Conservation (phyloP, 805 yeast species). For the Metschnikowia continentalis region DNA sequence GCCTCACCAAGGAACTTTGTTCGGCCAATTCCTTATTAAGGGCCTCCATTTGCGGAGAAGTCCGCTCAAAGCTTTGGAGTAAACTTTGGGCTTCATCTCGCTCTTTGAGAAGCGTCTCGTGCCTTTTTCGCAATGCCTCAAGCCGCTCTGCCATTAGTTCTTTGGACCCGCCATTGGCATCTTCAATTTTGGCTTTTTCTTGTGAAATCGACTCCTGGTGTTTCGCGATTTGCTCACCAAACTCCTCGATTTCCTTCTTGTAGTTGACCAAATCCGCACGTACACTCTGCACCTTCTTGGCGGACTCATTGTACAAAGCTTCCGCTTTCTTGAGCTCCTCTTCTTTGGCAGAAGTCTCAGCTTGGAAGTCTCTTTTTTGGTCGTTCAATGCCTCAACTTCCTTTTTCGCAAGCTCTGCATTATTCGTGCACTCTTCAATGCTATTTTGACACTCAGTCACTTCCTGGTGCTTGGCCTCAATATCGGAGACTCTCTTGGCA, state of each 20-base stretch:
- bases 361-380: background rate
- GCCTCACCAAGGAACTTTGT: background rate
- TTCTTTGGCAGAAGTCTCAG: background rate
- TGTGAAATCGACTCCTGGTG: slow-evolving; percentile 20
- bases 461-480: slow-evolving; percentile 8
- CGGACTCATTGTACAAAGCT: slow-evolving; percentile 6
- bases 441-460: slow-evolving; percentile 20
- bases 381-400: background rate
- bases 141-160: slow-evolving; percentile 25
- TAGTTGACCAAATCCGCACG: slow-evolving; percentile 13
- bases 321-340: slow-evolving; percentile 6
- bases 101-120: slow-evolving; percentile 4
- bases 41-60: slow-evolving; percentile 10
- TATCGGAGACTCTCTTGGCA: slow-evolving; percentile 15
- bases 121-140: slow-evolving; percentile 9
- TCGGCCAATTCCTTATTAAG: slow-evolving; percentile 12
- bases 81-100: slow-evolving; percentile 10
- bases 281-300: slow-evolving; percentile 8
- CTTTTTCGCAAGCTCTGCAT: background rate
- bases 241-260: slow-evolving; percentile 20
- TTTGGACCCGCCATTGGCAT: slow-evolving; percentile 42
- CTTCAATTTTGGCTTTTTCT: slow-evolving; percentile 39
- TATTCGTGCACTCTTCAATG: slow-evolving; percentile 13
- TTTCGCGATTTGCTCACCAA: slow-evolving; percentile 8
- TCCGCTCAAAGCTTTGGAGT: slow-evolving; percentile 1